A percentile compares a stretch with the other conserved stretches of the same genome.
These are phyloP conservation scores for Aquilaria sinensis DNA, from an alignment of 345 rosid genomes.

Conservation along the genomic window DNA sequence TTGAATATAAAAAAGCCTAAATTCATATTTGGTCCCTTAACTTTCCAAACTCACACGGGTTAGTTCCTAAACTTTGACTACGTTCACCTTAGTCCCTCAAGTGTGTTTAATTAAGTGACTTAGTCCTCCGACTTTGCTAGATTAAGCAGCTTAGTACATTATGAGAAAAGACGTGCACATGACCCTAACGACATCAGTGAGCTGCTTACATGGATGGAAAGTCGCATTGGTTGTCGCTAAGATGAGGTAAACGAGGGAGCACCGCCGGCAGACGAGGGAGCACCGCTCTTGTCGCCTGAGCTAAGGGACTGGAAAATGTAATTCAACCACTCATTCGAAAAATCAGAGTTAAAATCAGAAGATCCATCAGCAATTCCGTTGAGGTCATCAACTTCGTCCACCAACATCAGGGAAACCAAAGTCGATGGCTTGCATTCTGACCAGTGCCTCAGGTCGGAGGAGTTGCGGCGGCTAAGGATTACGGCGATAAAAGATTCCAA, in stretches of 20 bases:
- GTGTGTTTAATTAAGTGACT: no score
- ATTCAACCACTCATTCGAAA: constrained; percentile 55
- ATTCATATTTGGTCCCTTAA: no score
- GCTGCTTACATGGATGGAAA: no score
- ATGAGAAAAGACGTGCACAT: no score
- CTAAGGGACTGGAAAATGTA: constrained; percentile 43
- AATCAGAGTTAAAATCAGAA: constrained; percentile 32
- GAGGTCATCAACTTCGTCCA: constrained; percentile 19
- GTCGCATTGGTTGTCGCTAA: no score
- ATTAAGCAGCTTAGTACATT: no score
- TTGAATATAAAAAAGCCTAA: no score
- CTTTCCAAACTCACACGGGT: no score
- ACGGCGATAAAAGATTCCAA: constrained; percentile 12
- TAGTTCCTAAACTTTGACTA: no score
- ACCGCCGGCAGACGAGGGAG: constrained; percentile 46
- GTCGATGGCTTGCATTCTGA: constrained; percentile 16
- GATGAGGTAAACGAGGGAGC: constrained; percentile 13
- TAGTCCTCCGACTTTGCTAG: no score
- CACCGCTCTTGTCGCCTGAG: constrained; percentile 38
- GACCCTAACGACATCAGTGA: no score
- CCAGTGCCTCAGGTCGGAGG: constrained; percentile 26
- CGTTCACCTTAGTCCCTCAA: no score
- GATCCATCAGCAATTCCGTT: constrained; percentile 6
- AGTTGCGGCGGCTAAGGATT: constrained; percentile 30
- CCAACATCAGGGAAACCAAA: constrained; percentile 21